A percentile compares a stretch with the other conserved stretches of the same genome.
Conservation (phyloP, 805 yeast species). For the Candida patagonica region DNA sequence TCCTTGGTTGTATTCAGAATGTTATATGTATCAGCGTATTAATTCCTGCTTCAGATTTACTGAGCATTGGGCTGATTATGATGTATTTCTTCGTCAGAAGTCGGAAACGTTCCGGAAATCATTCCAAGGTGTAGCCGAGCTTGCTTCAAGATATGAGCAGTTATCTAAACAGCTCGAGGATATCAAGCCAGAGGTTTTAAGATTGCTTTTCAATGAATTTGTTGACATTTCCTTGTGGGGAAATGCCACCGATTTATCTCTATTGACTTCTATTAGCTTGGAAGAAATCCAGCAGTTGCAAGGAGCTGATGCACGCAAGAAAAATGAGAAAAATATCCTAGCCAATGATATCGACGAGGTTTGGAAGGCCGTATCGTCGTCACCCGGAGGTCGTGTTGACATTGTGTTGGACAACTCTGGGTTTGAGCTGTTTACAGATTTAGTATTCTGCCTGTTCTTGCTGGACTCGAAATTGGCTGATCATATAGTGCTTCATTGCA, state of each 20-base stretch:
- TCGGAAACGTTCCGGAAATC: conserved; percentile 68
- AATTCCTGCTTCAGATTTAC: conserved; percentile 25
- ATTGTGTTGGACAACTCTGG: conserved; percentile 90
- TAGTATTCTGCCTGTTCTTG: conserved; percentile 53
- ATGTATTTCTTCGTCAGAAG: conserved; percentile 65
- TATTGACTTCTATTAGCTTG: conserved; percentile 58
- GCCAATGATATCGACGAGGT: conserved; percentile 64
- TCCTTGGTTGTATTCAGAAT: conserved; percentile 87
- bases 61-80: conserved; percentile 46
- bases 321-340: conserved; percentile 69
- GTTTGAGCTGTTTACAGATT: conserved; percentile 86
- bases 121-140: conserved; percentile 65
- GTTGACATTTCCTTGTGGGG: conserved; percentile 94
- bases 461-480: conserved; percentile 61
- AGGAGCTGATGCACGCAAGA: conserved; percentile 78
- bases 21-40: conserved; percentile 61
- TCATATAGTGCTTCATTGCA: conserved; percentile 72
- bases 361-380: conserved; percentile 36
- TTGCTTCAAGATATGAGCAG: conserved; percentile 55
- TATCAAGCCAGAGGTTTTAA: conserved; percentile 32
- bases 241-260: conserved; percentile 89
- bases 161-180: conserved; percentile 19
- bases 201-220: conserved; percentile 68
- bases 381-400: conserved; percentile 48
- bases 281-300: conserved; percentile 89